A percentile compares a stretch with the other conserved stretches of the same genome.
Conservation (phyloP, 495 filamentous ascomycete species). For the Trypethelium eluteriae region DNA sequence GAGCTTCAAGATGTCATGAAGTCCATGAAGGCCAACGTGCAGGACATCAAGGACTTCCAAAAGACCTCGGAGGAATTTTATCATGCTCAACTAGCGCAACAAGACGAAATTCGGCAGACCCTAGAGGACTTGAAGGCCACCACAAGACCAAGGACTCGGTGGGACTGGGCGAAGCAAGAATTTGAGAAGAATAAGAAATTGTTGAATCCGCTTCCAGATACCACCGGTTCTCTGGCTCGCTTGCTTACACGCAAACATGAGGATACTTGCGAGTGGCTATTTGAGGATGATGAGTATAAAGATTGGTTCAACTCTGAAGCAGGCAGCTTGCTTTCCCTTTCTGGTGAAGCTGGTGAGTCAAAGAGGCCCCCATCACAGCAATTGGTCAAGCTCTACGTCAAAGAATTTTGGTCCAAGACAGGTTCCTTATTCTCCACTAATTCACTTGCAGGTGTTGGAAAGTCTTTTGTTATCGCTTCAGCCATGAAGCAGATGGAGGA, state of each 20-base stretch:
- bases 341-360: slow-evolving; percentile 1
- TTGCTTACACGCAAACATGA: slow-evolving; percentile 3
- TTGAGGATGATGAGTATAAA: background rate
- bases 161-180: slow-evolving; percentile 13
- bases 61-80: slow-evolving; percentile 9
- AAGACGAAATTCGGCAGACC: background rate
- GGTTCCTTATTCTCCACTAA: background rate
- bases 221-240: background rate
- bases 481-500: background rate
- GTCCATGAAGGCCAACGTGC: slow-evolving; percentile 7
- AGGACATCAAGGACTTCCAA: slow-evolving; percentile 10
- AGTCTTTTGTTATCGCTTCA: background rate
- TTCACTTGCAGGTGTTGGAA: background rate
- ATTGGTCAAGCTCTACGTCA: background rate
- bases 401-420: background rate
- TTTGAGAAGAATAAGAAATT: slow-evolving; percentile 17
- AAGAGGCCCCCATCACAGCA: background rate
- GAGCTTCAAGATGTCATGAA: slow-evolving; percentile 8
- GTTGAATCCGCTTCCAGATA: slow-evolving; percentile 12
- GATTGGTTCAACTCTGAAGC: slow-evolving; percentile 1
- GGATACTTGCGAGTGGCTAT: background rate
- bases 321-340: background rate
- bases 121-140: slow-evolving; percentile 11
- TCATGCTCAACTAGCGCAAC: background rate
- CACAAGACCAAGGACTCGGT: slow-evolving; percentile 3